Conservation (phyloP, 345 rosid species). For the Brassica cretica region DNA sequence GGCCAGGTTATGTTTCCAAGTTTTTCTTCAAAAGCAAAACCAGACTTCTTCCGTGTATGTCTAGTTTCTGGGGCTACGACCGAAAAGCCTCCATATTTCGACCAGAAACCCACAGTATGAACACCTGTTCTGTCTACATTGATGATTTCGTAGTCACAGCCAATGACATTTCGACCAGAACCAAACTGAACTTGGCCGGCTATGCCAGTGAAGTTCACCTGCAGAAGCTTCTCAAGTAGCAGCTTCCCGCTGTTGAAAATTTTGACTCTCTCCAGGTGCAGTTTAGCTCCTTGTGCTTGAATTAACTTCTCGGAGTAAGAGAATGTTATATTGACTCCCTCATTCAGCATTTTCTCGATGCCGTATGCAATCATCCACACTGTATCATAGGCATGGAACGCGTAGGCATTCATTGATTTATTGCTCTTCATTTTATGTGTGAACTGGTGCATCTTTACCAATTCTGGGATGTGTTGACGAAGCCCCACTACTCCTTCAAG, state of each 20-base stretch:
- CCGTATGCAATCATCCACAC: constrained; percentile 77
- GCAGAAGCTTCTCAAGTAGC: constrained; percentile 52
- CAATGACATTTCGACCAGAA: constrained; percentile 49
- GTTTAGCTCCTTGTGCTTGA: constrained; percentile 30
- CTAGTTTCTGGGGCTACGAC: constrained; percentile 49
- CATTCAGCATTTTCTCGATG: constrained; percentile 52
- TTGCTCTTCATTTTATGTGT: constrained; percentile 50
- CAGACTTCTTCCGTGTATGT: constrained; percentile 27
- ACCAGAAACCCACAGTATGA: constrained; percentile 76
- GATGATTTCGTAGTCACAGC: constrained; percentile 70
- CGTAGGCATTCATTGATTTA: constrained; percentile 58
- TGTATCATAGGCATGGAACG: constrained; percentile 79
- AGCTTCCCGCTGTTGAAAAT: constrained; percentile 58
- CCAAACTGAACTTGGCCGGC: constrained; percentile 62
- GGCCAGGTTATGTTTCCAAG: constrained; percentile 75
- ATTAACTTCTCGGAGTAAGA: constrained; percentile 45
- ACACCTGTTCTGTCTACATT: constrained; percentile 50
- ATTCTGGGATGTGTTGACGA: constrained; percentile 69
- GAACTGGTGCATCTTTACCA: constrained; percentile 50
- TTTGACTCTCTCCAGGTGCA: constrained; percentile 54
- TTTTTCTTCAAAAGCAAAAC: constrained; percentile 45
- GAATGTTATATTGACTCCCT: constrained; percentile 57
- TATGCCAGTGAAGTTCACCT: constrained; percentile 73
- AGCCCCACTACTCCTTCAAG: constrained; percentile 70
- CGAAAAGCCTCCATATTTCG: constrained; percentile 52